Base-by-base conservation (phyloP, 1,139 yeast genomes). In the Lodderomyces oxycetoniae region DNA sequence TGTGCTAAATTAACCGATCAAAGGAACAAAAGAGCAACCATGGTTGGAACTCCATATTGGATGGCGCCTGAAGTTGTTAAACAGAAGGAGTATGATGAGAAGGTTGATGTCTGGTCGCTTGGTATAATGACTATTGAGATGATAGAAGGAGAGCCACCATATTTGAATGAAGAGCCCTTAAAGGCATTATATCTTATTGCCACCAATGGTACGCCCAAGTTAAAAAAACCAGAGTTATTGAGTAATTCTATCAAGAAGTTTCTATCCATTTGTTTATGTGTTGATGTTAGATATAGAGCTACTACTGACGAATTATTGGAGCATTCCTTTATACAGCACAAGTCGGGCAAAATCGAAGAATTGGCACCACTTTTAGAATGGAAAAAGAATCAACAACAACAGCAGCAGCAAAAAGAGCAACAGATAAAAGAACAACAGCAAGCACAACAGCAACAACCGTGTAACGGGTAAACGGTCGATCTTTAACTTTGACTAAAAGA, bases 1-100 rank as follows among this genome's bases (percentile, higher is more conserved):
- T 91, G 98, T 63, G 98, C 98, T 17, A 88, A 88, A 58, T 70
- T 91, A 47, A 91, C 96, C 2, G 95, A 86, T 44, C 91, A 87
- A 55, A 78, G 93, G 61, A 83, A 83, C 44, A 91, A 91, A 59
- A 75, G 98, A 44, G 96, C 96, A 7, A 91, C 98, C 0, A 88
- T 91, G 96, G 98, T 89, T 4, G 98, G 98, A 26, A 91, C 98
- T 0, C 98, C 98, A 9, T 91, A 91, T 58, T 91, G 98, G 98
- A 91, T 91, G 98, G 98, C 98, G 0, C 98, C 98, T 3, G 98
- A 91, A 61, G 97, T 91, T 32, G 96, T 91, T 35, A 86, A 88
- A 59, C 96, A 89, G 51, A 87, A 88, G 59, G 96, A 88, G 52
- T 91, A 91, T 52, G 98, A 89, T 49, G 96, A 86, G 47, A 91